phyloP scores from a whole-genome alignment of 75 land plant species.

The Picea sitchensis region DNA sequence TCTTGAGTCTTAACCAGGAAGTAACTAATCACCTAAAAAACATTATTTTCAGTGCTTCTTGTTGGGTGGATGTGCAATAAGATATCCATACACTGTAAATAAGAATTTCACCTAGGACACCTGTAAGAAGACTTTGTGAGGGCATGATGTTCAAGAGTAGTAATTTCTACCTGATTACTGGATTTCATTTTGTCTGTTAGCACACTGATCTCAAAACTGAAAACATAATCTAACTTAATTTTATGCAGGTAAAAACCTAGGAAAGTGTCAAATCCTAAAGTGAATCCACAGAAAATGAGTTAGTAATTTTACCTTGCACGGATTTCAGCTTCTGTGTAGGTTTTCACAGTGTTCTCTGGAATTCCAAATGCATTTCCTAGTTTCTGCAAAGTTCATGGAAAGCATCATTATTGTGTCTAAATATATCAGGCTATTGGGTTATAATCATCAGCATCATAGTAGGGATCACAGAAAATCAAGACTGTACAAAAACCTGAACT shows the following conservation, averaged over 20 bases:
- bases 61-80: not conserved
- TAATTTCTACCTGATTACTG: not conserved
- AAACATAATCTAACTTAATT: not conserved
- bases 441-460: not conserved
- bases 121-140: not conserved
- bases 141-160: not conserved
- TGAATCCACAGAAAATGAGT: conserved; percentile 3
- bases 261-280: not conserved
- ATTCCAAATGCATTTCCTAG: conserved; percentile 86
- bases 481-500: conserved; percentile 55
- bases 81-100: not conserved
- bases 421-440: not conserved
- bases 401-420: not conserved
- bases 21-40: not conserved
- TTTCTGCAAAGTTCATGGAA: conserved; percentile 35
- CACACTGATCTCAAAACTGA: not conserved
- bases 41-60: not conserved
- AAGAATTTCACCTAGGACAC: not conserved
- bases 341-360: conserved; percentile 78
- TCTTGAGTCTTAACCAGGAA: not conserved
- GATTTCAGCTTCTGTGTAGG: conserved; percentile 98
- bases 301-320: conserved; percentile 72
- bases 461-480: not conserved
- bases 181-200: conserved; percentile 5
- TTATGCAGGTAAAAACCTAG: not conserved